These are phyloP conservation scores for Scalesia atractyloides DNA, from an alignment of 129 eudicot genomes.

Conservation along the genomic window DNA sequence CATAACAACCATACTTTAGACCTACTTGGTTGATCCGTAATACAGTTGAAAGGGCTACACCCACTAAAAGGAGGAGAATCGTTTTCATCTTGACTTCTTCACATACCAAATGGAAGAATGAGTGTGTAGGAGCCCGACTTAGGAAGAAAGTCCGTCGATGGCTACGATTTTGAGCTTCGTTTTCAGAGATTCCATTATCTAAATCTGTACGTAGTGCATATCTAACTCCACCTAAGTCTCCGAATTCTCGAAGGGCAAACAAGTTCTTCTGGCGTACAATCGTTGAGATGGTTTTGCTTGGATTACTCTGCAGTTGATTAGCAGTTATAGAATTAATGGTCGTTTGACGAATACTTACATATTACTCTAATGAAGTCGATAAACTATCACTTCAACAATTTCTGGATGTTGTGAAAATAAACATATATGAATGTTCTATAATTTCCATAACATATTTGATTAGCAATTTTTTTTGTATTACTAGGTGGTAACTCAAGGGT, in stretches of 20 bases:
- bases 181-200: slow-evolving; percentile 22
- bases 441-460: too few relatives aligned
- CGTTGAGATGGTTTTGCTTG: slow-evolving; percentile 25
- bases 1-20: slow-evolving; percentile 27
- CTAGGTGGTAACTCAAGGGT: too few relatives aligned
- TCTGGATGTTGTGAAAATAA: slow-evolving; percentile 8
- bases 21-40: slow-evolving; percentile 40
- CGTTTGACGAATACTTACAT: too few relatives aligned
- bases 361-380: neutral
- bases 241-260: slow-evolving; percentile 10
- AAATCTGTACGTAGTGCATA: slow-evolving; percentile 39
- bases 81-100: slow-evolving; percentile 22
- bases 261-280: slow-evolving; percentile 34
- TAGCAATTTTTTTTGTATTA: too few relatives aligned
- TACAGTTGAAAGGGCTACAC: slow-evolving; percentile 26
- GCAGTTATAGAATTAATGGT: neutral
- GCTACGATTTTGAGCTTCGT: neutral
- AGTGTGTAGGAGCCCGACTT: neutral
- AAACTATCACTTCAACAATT: slow-evolving; percentile 8
- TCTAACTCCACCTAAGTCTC: slow-evolving; percentile 30
- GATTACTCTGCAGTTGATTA: neutral
- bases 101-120: slow-evolving; percentile 19
- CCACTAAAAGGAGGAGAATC: slow-evolving; percentile 10
- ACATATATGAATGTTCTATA: neutral
- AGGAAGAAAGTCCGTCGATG: neutral